These are phyloP conservation scores for Coniochaeta pulveracea DNA, from an alignment of 2,329 filamentous ascomycete species.

Conservation along the genomic window DNA sequence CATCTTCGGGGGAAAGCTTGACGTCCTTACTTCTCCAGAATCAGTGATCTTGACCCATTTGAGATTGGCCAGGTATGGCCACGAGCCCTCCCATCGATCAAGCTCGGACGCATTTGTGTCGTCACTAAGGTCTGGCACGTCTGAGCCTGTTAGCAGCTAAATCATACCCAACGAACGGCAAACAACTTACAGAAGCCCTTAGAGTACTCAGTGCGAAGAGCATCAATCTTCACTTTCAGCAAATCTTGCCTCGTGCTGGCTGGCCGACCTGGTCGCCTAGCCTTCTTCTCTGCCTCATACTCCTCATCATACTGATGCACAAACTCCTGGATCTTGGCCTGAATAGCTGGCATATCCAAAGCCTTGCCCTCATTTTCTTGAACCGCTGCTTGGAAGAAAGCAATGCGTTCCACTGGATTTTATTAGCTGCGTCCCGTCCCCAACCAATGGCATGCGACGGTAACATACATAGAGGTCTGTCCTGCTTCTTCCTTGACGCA, in stretches of 20 bases:
- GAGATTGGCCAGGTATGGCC: conserved; percentile 67
- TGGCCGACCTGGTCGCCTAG: conserved; percentile 68
- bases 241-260: conserved; percentile 67
- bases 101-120: conserved; percentile 54
- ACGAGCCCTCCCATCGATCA: conserved; percentile 69
- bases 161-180: background rate
- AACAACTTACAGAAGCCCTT: conserved; percentile 64
- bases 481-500: conserved; percentile 58
- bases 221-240: conserved; percentile 57
- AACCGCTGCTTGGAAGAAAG: conserved; percentile 61
- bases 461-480: conserved; percentile 58
- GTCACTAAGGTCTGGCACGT: conserved; percentile 64
- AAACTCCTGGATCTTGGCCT: conserved; percentile 51
- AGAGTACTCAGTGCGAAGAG: conserved; percentile 68
- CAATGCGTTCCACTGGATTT: conserved; percentile 49
- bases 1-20: conserved; percentile 63
- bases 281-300: conserved; percentile 50
- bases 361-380: conserved; percentile 36
- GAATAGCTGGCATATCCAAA: conserved; percentile 44
- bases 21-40: conserved; percentile 52
- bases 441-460: background rate
- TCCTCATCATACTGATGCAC: conserved; percentile 63
- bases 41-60: conserved; percentile 66
- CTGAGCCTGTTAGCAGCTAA: conserved; percentile 21
- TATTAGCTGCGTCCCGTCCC: background rate